Evolutionary conservation across 2,329 filamentous ascomycete genomes (phyloP), one percentile per base, ranked within the genome.

Genomic region (Meredithiella fracta): DNA sequence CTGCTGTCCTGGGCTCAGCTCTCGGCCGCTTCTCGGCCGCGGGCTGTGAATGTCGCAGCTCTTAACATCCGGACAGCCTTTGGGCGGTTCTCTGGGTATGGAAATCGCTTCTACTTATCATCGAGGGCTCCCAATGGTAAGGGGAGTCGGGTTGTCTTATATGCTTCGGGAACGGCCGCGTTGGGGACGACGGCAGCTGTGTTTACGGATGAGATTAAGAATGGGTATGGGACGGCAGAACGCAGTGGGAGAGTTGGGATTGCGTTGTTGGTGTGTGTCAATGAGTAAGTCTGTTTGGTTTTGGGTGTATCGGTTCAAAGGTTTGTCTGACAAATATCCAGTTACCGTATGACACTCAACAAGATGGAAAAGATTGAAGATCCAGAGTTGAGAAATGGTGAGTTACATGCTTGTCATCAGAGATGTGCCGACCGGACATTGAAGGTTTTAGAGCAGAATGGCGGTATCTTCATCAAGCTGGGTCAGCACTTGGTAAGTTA

Each of bases 401-500:
- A 84, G 38, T 72, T 98, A 54, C 85, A 80, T 62, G 82, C 82
- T 60, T 97, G 92, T 65, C 92, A 98, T 69, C 85, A 94, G 67
- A 79, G 92, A 68, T 98, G 92, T 70, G 92, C 92, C 29, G 78
- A 88, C 63, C 80, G 92, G 60, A 96, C 92, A 1, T 72, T 97
- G 44, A 78, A 76, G 57, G 90, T 94, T 1, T 72, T 97, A 61
- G 92, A 98, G 74, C 88, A 86, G 73, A 97, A 96, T 68, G 92
- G 94, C 25, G 94, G 91, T 26, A 95, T 98, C 60, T 98, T 97
- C 64, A 97, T 98, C 67, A 98, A 98, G 70, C 73, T 98, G 40
- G 92, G 92, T 6, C 92, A 98, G 64, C 92, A 98, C 69, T 69
- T 98, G 69, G 81, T 83, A 73, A 44, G 69, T 60, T 5, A 15